Evolutionary conservation across 176 grass and related monocot genomes (phyloP).

Genomic region (Leersia perrieri): DNA sequence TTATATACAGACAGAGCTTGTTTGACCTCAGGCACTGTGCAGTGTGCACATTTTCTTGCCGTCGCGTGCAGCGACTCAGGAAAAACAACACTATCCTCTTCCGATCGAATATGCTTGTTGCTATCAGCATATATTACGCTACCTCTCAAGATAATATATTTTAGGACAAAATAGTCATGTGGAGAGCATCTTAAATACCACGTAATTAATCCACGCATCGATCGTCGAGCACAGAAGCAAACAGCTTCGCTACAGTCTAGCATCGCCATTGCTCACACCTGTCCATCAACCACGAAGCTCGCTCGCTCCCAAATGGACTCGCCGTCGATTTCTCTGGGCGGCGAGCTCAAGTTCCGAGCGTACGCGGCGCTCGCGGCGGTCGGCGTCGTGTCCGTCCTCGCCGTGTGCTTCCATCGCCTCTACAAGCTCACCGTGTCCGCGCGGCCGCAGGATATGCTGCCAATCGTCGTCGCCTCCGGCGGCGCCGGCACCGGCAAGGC

Average conservation of each 20-base stretch:
- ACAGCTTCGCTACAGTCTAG: too few species aligned
- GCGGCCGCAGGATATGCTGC: slow-evolving; percentile 41
- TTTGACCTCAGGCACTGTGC: background rate
- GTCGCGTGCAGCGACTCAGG: background rate
- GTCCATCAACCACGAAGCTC: too few species aligned
- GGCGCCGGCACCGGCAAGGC: background rate
- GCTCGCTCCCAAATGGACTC: slow-evolving; percentile 17
- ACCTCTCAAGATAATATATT: slow-evolving; percentile 18
- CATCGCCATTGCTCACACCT: background rate
- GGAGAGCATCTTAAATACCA: background rate
- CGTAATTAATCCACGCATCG: background rate
- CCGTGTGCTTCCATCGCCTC: slow-evolving; percentile 20
- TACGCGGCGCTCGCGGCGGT: slow-evolving; percentile 19
- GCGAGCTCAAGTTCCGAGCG: slow-evolving; percentile 16
- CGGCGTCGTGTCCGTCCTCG: slow-evolving; percentile 3
- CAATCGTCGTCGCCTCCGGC: background rate
- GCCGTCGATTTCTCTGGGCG: background rate
- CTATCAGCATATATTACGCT: background rate
- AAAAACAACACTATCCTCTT: background rate
- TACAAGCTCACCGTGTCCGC: slow-evolving; percentile 44
- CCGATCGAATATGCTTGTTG: slow-evolving; percentile 18
- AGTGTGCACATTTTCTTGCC: background rate
- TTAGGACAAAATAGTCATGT: background rate
- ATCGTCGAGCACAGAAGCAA: slow-evolving; percentile 25
- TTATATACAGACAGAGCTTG: background rate